A percentile compares a stretch with the other conserved stretches of the same genome.
Conservation (phyloP, 768 basidiomycete species). For the Sarcodon aspratus region DNA sequence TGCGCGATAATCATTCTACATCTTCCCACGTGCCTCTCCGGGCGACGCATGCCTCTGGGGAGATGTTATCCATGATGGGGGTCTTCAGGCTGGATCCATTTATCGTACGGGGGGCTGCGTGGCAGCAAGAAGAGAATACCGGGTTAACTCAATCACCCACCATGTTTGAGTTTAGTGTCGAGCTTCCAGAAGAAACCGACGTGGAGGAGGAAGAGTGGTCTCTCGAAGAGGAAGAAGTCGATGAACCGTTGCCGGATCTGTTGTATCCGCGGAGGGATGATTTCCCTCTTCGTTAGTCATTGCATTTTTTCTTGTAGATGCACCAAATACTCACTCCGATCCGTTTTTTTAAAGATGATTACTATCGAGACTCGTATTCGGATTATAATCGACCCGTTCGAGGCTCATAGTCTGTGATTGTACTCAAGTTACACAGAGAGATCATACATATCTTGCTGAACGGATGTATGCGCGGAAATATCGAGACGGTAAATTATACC, state of each 20-base stretch:
- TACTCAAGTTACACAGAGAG: no score
- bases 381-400: not conserved
- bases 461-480: no score
- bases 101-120: conserved; percentile 22
- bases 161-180: not conserved
- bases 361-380: not conserved
- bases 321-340: no score
- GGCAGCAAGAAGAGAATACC: conserved; percentile 10
- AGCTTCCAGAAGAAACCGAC: not conserved
- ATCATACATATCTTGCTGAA: no score
- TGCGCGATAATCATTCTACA: conserved; percentile 8
- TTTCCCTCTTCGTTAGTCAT: no score
- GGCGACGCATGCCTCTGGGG: conserved; percentile 58
- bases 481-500: no score
- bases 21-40: conserved; percentile 27
- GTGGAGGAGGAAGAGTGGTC: not conserved
- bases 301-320: no score
- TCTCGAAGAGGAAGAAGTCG: not conserved
- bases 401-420: no score
- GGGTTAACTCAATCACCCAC: not conserved
- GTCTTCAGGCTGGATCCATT: conserved; percentile 72
- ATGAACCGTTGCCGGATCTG: not conserved
- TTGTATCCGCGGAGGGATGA: no score
- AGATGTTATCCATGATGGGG: conserved; percentile 71
- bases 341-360: no score